Evolutionary conservation across 1,284 basidiomycete genomes (phyloP).

Genomic region (Chondrostereum purpureum): DNA sequence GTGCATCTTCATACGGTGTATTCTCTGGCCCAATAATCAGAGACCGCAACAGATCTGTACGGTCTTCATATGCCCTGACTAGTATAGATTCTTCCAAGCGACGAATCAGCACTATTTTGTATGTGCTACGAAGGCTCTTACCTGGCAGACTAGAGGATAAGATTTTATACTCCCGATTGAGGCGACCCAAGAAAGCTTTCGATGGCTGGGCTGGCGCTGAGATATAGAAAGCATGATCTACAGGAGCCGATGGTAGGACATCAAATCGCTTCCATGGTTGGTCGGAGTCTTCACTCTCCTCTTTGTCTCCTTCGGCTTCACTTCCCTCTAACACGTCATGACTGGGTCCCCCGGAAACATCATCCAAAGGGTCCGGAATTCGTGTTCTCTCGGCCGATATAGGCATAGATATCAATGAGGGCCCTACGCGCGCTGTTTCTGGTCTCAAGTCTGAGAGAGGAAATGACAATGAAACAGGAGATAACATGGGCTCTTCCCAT

Average conservation of each 20-base stretch:
- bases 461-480: neutral
- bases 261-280: conserved; percentile 71
- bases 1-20: conserved; percentile 89
- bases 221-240: conserved; percentile 76
- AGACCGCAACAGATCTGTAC: conserved; percentile 79
- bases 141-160: conserved; percentile 78
- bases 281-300: conserved; percentile 20
- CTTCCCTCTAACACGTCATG: conserved; percentile 13
- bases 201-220: conserved; percentile 56
- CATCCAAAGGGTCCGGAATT: conserved; percentile 7
- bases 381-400: neutral
- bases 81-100: conserved; percentile 53
- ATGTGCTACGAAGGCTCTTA: conserved; percentile 24
- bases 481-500: neutral
- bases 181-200: conserved; percentile 66
- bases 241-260: conserved; percentile 66
- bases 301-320: conserved; percentile 12
- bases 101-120: conserved; percentile 7
- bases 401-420: neutral
- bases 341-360: conserved; percentile 10
- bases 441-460: neutral
- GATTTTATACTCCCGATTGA: conserved; percentile 80
- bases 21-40: conserved; percentile 91
- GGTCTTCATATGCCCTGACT: conserved; percentile 73
- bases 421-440: neutral